Evolutionary conservation across 306 rosid species (phyloP).

Genomic region (Medicago ruthenica): DNA sequence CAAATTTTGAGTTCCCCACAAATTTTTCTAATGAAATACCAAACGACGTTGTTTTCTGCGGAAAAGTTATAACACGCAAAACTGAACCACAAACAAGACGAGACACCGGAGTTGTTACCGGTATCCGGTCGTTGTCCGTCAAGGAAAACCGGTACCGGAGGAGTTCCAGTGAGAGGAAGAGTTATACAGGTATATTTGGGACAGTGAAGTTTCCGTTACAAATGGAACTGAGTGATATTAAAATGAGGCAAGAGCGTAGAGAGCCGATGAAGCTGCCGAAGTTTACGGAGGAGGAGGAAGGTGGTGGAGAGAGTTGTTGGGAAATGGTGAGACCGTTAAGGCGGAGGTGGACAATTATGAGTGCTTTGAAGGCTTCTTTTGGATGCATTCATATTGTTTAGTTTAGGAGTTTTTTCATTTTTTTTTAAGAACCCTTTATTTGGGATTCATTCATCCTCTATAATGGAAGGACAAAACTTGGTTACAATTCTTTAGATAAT

Average conservation of each 20-base stretch:
- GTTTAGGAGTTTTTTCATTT: background rate
- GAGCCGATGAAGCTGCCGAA: slow-evolving; percentile 24
- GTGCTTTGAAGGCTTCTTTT: slow-evolving; percentile 39
- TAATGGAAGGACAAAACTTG: too few relatives aligned
- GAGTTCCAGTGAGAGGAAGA: slow-evolving; percentile 29
- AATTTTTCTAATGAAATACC: background rate
- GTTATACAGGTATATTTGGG: slow-evolving; percentile 38
- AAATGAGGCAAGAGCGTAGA: slow-evolving; percentile 46
- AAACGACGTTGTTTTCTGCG: slow-evolving; percentile 49
- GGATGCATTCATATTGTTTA: slow-evolving; percentile 40
- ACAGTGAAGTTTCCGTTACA: slow-evolving; percentile 49
- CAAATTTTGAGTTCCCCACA: slow-evolving; percentile 46
- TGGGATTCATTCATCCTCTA: background rate
- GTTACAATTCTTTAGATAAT: too few relatives aligned
- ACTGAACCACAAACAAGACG: slow-evolving; percentile 2
- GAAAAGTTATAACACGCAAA: slow-evolving; percentile 41
- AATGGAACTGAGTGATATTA: slow-evolving; percentile 52
- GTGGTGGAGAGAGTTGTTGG: slow-evolving; percentile 48
- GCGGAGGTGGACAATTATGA: slow-evolving; percentile 38
- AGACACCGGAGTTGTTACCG: background rate
- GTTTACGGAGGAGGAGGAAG: slow-evolving; percentile 7
- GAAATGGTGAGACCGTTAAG: slow-evolving; percentile 48
- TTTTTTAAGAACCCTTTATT: background rate
- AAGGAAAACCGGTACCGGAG: slow-evolving; percentile 26
- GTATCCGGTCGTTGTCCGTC: slow-evolving; percentile 4